A percentile compares a stretch with the other conserved stretches of the same genome.
phyloP scores from a whole-genome alignment of 140 eudicot species.

The Artemisia princeps region DNA sequence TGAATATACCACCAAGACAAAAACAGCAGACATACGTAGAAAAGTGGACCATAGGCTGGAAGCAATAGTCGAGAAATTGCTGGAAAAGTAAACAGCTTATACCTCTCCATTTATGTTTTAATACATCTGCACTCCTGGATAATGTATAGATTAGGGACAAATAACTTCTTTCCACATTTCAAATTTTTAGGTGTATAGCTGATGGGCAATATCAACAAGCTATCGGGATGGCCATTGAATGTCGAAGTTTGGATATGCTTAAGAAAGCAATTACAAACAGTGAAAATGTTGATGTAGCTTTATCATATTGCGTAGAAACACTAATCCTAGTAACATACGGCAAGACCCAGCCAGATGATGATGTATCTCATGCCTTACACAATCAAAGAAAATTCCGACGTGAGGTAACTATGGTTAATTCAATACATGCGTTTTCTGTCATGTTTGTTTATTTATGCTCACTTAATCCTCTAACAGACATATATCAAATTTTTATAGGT shows the following conservation, averaged over 20 bases:
- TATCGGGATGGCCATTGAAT: conserved; percentile 88
- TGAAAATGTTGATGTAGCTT: conserved; percentile 62
- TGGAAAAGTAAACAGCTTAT: conserved; percentile 64
- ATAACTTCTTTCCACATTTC: too few relatives aligned
- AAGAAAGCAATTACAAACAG: conserved; percentile 77
- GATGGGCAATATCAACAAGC: conserved; percentile 94
- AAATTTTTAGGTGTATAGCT: conserved; percentile 52
- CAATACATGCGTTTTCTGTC: too few relatives aligned
- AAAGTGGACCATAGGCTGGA: conserved; percentile 81
- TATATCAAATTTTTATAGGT: conserved; percentile 29
- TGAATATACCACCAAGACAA: conserved; percentile 68
- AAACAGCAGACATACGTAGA: conserved; percentile 32
- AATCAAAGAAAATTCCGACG: conserved; percentile 62
- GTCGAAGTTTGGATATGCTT: conserved; percentile 81
- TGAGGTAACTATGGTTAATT: conserved; percentile 39
- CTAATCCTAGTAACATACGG: too few relatives aligned
- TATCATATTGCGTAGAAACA: conserved; percentile 51
- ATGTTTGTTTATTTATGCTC: neutral
- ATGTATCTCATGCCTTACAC: conserved; percentile 64
- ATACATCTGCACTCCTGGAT: too few relatives aligned
- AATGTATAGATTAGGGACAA: too few relatives aligned
- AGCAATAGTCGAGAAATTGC: conserved; percentile 76
- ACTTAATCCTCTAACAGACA: too few relatives aligned
- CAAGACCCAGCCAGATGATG: too few relatives aligned
- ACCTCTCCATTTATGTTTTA: too few relatives aligned